Conservation (phyloP, 176 grass and related monocot species). For the Raddia guianensis region DNA sequence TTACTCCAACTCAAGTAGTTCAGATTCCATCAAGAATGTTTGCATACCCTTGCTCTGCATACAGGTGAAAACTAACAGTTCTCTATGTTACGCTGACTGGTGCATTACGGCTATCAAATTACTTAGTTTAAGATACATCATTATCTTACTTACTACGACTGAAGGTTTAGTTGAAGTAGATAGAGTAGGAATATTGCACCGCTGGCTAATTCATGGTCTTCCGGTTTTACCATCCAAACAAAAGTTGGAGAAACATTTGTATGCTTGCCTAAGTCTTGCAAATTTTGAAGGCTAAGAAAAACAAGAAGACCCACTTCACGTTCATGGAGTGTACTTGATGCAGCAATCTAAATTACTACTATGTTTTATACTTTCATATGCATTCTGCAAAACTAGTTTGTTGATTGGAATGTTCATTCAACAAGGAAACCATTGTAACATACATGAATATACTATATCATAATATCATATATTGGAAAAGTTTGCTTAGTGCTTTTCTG, state of each 20-base stretch:
- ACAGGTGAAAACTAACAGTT: constrained; percentile 66
- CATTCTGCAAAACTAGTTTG: constrained; percentile 6
- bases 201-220: background rate
- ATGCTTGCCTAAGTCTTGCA: constrained; percentile 14
- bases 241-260: background rate
- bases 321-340: background rate
- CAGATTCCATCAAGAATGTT: constrained; percentile 84
- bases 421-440: background rate
- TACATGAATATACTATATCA: background rate
- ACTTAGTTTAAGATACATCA: background rate
- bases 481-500: constrained; percentile 14
- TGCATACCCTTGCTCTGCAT: constrained; percentile 88
- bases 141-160: background rate
- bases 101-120: constrained; percentile 28
- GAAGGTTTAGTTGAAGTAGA: background rate
- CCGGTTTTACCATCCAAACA: background rate
- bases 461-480: background rate
- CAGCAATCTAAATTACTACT: background rate
- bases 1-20: constrained; percentile 93
- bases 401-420: background rate
- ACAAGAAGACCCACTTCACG: background rate
- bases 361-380: background rate
- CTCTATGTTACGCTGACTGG: background rate
- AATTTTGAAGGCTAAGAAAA: constrained; percentile 27
- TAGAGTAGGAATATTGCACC: background rate